These are phyloP conservation scores for Podospora tetraspora DNA, from an alignment of 495 filamentous ascomycete species.

Conservation along the genomic window DNA sequence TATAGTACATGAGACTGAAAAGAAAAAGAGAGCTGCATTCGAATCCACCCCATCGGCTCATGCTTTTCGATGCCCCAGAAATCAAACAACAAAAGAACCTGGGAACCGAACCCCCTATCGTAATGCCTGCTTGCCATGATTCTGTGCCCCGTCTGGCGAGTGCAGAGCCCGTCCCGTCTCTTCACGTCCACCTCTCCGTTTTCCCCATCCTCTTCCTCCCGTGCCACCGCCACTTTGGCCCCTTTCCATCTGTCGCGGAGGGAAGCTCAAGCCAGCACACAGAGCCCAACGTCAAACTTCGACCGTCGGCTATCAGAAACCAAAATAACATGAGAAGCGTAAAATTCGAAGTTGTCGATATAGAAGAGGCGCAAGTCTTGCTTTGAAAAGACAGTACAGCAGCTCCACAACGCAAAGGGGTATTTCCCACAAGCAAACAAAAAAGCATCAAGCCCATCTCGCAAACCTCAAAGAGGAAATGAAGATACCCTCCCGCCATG, in stretches of 20 bases:
- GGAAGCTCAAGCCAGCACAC: neutral
- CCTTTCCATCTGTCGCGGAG: neutral
- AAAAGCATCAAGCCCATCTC: neutral
- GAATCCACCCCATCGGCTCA: neutral
- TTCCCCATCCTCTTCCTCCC: neutral
- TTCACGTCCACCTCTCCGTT: neutral
- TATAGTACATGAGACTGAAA: neutral
- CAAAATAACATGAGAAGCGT: neutral
- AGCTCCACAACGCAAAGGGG: slow-evolving; percentile 9
- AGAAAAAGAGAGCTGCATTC: neutral
- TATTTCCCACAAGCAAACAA: slow-evolving; percentile 9
- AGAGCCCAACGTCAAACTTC: neutral
- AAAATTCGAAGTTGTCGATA: neutral
- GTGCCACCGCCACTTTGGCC: neutral
- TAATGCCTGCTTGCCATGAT: neutral
- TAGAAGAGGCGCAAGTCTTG: neutral
- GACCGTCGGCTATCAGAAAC: neutral
- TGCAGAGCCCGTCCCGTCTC: no score
- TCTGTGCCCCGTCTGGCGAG: neutral
- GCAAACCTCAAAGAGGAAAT: neutral
- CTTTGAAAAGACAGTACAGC: neutral
- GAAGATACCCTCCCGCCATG: neutral
- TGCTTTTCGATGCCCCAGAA: slow-evolving; percentile 3
- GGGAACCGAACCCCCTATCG: neutral
- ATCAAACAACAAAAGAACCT: neutral